phyloP scores from a whole-genome alignment of 441 rosid species.

The Biscutella laevigata region DNA sequence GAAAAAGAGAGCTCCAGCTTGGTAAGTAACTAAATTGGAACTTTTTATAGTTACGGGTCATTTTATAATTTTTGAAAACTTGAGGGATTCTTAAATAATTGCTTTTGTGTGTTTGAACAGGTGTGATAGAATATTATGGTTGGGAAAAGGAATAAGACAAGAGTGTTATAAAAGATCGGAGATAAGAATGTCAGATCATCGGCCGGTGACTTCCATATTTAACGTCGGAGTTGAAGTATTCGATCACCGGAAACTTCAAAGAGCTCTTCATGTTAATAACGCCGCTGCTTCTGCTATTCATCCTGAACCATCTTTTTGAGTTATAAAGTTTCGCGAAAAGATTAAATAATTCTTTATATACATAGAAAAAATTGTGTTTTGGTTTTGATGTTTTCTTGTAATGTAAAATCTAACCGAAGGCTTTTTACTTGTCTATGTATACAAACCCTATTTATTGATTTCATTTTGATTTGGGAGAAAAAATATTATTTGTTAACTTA shows the following conservation, averaged over 20 bases:
- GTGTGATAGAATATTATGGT: slow-evolving; percentile 95
- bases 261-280: slow-evolving; percentile 59
- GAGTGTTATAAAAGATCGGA: slow-evolving; percentile 64
- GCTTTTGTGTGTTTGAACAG: slow-evolving; percentile 26
- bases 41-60: not conserved
- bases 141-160: slow-evolving; percentile 78
- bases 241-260: slow-evolving; percentile 65
- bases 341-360: slow-evolving; percentile 4
- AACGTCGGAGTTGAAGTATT: slow-evolving; percentile 74
- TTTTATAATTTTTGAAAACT: not conserved
- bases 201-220: slow-evolving; percentile 80
- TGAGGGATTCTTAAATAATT: not conserved
- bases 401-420: slow-evolving; percentile 15
- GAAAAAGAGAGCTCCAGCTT: slow-evolving; percentile 94
- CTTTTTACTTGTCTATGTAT: slow-evolving; percentile 10
- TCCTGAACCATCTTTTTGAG: slow-evolving; percentile 46
- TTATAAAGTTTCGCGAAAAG: not conserved
- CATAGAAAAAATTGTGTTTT: slow-evolving; percentile 5
- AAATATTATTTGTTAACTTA: too few relatives aligned
- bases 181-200: slow-evolving; percentile 70
- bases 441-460: not conserved
- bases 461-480: not conserved
- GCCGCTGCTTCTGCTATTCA: slow-evolving; percentile 58
- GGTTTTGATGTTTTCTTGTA: not conserved
- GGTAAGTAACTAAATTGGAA: slow-evolving; percentile 34